Evolutionary conservation across 1,139 yeast genomes (phyloP).

Genomic region (Lodderomyces elongisporus): DNA sequence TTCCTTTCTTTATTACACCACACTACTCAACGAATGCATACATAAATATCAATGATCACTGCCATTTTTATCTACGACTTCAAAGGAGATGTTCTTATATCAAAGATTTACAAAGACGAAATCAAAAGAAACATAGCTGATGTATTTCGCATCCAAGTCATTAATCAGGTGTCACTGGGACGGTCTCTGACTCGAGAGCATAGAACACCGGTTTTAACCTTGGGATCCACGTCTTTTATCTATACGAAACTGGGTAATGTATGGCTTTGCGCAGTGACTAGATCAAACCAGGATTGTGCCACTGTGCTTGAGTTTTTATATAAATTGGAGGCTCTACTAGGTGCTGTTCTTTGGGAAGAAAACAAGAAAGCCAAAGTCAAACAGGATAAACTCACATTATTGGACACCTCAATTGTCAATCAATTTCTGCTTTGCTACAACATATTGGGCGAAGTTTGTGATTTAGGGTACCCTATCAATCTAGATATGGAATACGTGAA

Average conservation of each 20-base stretch:
- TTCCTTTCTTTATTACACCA: no score
- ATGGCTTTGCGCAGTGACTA: constrained; percentile 82
- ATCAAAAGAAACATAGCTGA: constrained; percentile 69
- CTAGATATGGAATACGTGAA: constrained; percentile 48
- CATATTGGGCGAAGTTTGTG: constrained; percentile 69
- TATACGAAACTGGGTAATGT: constrained; percentile 66
- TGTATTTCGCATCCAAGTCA: constrained; percentile 85
- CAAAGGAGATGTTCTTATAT: constrained; percentile 82
- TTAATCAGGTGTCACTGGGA: constrained; percentile 36
- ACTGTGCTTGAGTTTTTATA: constrained; percentile 73
- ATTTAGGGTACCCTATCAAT: constrained; percentile 77
- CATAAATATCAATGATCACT: constrained; percentile 54
- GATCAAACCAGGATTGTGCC: constrained; percentile 85
- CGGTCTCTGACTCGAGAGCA: constrained; percentile 26
- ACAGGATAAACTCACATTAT: constrained; percentile 11
- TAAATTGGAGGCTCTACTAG: constrained; percentile 47
- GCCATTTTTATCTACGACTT: constrained; percentile 74
- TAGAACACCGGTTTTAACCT: constrained; percentile 78
- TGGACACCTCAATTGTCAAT: constrained; percentile 31
- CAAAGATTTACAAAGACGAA: constrained; percentile 68
- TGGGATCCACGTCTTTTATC: constrained; percentile 89
- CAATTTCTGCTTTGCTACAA: constrained; percentile 72
- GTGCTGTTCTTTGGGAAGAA: constrained; percentile 17
- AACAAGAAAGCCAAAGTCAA: constrained; percentile 6
- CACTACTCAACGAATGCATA: no score